Conservation (phyloP, 169 alveolate genomes). For the Ichthyophthirius multifiliis region DNA sequence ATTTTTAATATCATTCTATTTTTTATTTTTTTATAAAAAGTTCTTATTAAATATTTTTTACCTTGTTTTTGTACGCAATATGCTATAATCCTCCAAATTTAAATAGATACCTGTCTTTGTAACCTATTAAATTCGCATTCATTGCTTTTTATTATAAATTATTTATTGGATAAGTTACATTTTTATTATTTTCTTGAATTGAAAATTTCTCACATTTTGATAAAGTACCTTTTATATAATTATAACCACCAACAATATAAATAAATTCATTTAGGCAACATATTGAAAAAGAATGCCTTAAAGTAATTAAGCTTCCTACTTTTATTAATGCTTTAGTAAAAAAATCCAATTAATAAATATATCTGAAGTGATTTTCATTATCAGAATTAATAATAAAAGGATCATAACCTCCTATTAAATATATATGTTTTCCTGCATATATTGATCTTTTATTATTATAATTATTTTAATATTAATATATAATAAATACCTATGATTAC, state of each 20-base stretch:
- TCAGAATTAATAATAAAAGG: not conserved
- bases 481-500: too few relatives aligned
- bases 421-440: not conserved
- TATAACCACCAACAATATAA: not conserved
- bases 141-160: too few relatives aligned
- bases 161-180: too few relatives aligned
- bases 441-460: not conserved
- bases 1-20: too few relatives aligned
- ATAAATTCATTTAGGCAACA: not conserved
- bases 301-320: not conserved
- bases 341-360: not conserved
- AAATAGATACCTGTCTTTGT: too few relatives aligned
- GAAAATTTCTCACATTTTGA: not conserved
- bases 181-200: too few relatives aligned
- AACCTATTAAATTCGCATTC: too few relatives aligned
- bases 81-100: too few relatives aligned
- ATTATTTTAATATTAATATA: too few relatives aligned
- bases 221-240: not conserved
- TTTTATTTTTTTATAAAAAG: too few relatives aligned
- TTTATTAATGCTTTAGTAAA: not conserved
- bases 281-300: not conserved
- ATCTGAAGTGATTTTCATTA: not conserved
- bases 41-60: too few relatives aligned
- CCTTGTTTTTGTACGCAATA: too few relatives aligned
- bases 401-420: not conserved